Percentiles rank a stretch among this genome's conserved stretches.
phyloP scores from a whole-genome alignment of 768 basidiomycete genomes.

The Collybia nuda region DNA sequence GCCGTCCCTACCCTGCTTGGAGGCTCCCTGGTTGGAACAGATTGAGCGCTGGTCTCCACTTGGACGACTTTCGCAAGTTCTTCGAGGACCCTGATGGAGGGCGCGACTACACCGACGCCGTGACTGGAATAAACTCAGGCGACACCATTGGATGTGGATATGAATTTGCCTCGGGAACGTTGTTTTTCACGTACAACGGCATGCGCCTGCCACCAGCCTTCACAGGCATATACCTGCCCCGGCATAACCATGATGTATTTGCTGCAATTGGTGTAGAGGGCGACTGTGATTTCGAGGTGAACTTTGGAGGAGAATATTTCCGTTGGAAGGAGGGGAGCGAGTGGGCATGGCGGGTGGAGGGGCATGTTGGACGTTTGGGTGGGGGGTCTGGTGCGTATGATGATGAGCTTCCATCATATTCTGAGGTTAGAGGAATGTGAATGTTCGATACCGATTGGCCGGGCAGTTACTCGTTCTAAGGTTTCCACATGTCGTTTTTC shows the following conservation, averaged over 20 bases:
- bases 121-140: constrained; percentile 35
- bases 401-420: constrained; percentile 49
- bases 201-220: constrained; percentile 55
- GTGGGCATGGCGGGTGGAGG: constrained; percentile 64
- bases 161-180: constrained; percentile 45
- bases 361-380: constrained; percentile 52
- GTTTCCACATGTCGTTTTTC: too few relatives aligned
- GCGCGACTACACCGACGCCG: constrained; percentile 45
- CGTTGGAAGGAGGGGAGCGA: constrained; percentile 65
- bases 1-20: constrained; percentile 63
- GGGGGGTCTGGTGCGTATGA: constrained; percentile 29
- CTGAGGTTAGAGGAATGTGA: not conserved
- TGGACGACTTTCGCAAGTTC: constrained; percentile 74
- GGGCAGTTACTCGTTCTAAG: too few relatives aligned
- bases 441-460: too few relatives aligned
- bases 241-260: constrained; percentile 53
- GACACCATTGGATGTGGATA: constrained; percentile 67
- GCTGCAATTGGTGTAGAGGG: constrained; percentile 64
- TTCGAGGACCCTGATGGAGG: constrained; percentile 69
- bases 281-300: constrained; percentile 53
- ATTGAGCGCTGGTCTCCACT: constrained; percentile 61
- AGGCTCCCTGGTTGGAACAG: constrained; percentile 75
- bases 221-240: constrained; percentile 56
- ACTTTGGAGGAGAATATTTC: constrained; percentile 64
- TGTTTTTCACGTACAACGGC: constrained; percentile 72